phyloP scores from a whole-genome alignment of 2,329 filamentous ascomycete species.

The Penicillium sp. region DNA sequence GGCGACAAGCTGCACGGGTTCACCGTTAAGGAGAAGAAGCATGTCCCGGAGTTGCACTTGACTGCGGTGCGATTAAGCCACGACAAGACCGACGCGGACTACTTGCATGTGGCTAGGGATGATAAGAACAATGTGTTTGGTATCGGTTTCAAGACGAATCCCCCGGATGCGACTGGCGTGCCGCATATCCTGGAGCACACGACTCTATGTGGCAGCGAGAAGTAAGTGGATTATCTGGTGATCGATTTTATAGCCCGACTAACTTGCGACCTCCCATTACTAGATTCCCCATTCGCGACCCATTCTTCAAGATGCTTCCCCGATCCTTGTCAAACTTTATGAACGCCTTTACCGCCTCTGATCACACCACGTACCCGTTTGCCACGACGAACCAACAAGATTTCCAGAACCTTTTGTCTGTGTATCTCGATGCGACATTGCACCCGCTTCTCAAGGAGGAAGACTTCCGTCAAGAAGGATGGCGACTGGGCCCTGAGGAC shows the following conservation, averaged over 20 bases:
- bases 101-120: conserved; percentile 90
- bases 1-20: conserved; percentile 93
- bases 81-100: conserved; percentile 94
- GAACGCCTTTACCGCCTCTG: conserved; percentile 96
- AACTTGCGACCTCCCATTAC: conserved; percentile 11
- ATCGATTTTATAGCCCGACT: background rate
- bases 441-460: conserved; percentile 86
- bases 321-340: conserved; percentile 99
- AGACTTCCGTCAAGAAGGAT: conserved; percentile 96
- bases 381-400: conserved; percentile 95
- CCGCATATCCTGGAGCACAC: conserved; percentile 98
- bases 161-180: conserved; percentile 91
- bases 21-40: conserved; percentile 83
- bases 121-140: conserved; percentile 99
- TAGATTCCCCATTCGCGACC: conserved; percentile 95
- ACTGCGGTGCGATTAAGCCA: conserved; percentile 90
- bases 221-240: conserved; percentile 57
- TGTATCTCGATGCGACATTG: conserved; percentile 93
- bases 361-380: conserved; percentile 97
- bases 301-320: conserved; percentile 99
- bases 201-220: conserved; percentile 91
- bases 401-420: conserved; percentile 93
- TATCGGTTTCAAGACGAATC: conserved; percentile 98
- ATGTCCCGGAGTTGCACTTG: conserved; percentile 91
- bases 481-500: conserved; percentile 93